phyloP scores from a whole-genome alignment of 2,329 filamentous ascomycete species.

The Cercospora sp. region DNA sequence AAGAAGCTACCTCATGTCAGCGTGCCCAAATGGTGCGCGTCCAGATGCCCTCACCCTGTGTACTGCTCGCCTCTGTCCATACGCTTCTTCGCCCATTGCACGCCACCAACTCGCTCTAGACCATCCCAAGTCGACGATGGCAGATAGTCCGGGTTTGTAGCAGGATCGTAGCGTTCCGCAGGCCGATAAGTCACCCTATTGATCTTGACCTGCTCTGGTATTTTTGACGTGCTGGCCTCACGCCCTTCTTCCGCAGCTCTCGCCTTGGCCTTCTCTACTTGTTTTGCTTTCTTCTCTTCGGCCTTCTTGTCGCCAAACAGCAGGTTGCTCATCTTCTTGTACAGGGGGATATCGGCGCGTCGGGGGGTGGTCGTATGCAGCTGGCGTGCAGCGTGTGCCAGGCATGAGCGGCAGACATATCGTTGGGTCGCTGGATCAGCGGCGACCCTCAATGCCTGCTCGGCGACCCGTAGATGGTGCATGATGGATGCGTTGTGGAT shows the following conservation, averaged over 20 bases:
- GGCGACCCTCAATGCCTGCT: conserved; percentile 35
- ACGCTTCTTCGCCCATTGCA: conserved; percentile 44
- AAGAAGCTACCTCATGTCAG: conserved; percentile 40
- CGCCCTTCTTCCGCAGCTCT: not conserved
- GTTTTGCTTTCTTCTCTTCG: conserved; percentile 22
- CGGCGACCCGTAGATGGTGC: conserved; percentile 27
- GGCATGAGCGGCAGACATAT: conserved; percentile 36
- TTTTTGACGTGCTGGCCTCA: not conserved
- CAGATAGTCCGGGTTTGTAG: conserved; percentile 43
- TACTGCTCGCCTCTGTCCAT: conserved; percentile 42
- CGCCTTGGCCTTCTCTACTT: conserved; percentile 12
- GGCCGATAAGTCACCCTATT: conserved; percentile 30
- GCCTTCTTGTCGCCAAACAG: conserved; percentile 36
- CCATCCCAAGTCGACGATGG: conserved; percentile 54
- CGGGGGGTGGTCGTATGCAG: conserved; percentile 29
- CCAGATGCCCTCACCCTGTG: conserved; percentile 32
- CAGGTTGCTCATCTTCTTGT: conserved; percentile 27
- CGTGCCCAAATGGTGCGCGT: not conserved
- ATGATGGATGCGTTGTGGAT: conserved; percentile 20
- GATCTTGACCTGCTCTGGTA: not conserved
- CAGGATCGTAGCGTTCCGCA: conserved; percentile 31
- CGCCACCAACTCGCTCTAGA: conserved; percentile 56
- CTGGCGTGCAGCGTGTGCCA: conserved; percentile 33
- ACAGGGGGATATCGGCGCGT: conserved; percentile 31
- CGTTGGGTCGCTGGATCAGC: conserved; percentile 22